Percentiles rank a stretch among this genome's conserved stretches.
These are phyloP conservation scores for Podospora australis DNA, from an alignment of 495 filamentous ascomycete genomes.

Conservation along the genomic window DNA sequence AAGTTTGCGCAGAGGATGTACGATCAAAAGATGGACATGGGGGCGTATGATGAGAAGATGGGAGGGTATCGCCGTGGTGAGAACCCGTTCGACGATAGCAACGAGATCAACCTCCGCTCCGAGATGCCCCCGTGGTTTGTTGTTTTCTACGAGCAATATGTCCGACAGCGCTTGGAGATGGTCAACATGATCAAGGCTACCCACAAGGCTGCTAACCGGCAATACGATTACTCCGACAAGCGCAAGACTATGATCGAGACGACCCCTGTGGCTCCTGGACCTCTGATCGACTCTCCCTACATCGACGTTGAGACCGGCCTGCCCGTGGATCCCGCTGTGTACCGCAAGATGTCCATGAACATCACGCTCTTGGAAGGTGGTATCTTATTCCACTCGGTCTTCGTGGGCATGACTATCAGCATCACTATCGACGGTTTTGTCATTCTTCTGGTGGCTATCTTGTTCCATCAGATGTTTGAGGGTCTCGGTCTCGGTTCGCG, in stretches of 20 bases:
- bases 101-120: constrained; percentile 26
- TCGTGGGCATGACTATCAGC: constrained; percentile 62
- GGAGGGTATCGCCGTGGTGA: constrained; percentile 1
- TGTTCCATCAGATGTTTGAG: constrained; percentile 68
- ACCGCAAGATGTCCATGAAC: constrained; percentile 45
- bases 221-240: constrained; percentile 13
- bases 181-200: constrained; percentile 36
- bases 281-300: constrained; percentile 24
- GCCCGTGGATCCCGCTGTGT: constrained; percentile 37
- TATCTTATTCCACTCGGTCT: constrained; percentile 56
- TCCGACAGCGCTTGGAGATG: constrained; percentile 46
- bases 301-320: constrained; percentile 36
- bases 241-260: constrained; percentile 21
- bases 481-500: constrained; percentile 61
- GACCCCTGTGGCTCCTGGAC: background rate
- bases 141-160: constrained; percentile 50
- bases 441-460: constrained; percentile 60
- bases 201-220: background rate
- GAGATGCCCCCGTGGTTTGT: constrained; percentile 52
- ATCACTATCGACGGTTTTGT: constrained; percentile 59
- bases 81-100: constrained; percentile 22
- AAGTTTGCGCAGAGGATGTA: constrained; percentile 33
- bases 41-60: constrained; percentile 28
- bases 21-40: constrained; percentile 26
- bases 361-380: constrained; percentile 51